Conservation (phyloP, 257 asterid species). For the Cruciata laevipes region DNA sequence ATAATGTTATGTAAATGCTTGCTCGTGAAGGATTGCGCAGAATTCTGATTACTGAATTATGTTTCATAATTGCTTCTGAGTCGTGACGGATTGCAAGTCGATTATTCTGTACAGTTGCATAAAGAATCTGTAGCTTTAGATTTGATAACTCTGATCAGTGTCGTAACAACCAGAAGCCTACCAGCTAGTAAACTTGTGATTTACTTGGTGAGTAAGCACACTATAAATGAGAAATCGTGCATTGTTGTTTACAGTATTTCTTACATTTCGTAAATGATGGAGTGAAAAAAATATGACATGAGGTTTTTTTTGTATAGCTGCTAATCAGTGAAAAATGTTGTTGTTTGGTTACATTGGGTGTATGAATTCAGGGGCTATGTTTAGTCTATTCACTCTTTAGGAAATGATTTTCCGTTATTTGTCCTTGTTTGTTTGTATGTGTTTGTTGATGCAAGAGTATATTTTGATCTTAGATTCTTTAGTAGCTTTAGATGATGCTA, state of each 20-base stretch:
- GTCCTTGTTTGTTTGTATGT: not conserved
- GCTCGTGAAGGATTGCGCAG: conserved; percentile 1
- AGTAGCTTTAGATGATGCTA: not conserved
- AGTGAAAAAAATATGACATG: conserved; percentile 2
- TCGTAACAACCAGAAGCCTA: conserved; percentile 34
- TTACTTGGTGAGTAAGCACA: conserved; percentile 51
- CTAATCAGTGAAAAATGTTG: not conserved
- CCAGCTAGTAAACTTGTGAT: conserved; percentile 35
- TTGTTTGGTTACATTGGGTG: not conserved
- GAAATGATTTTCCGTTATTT: not conserved
- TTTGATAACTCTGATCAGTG: conserved; percentile 36
- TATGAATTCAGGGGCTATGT: too few species aligned
- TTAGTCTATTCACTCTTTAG: not conserved
- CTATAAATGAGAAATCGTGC: conserved; percentile 5
- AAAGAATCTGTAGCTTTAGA: conserved; percentile 46
- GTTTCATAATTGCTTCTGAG: conserved; percentile 36
- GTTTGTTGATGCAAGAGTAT: not conserved
- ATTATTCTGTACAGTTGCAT: conserved; percentile 41
- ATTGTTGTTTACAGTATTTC: conserved; percentile 1
- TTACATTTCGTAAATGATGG: conserved; percentile 3
- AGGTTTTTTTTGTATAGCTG: not conserved
- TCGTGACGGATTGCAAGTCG: conserved; percentile 50
- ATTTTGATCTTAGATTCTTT: not conserved
- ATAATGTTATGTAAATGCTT: conserved; percentile 19
- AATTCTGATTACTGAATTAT: conserved; percentile 36